Percentiles rank a stretch among this genome's conserved stretches.
These are phyloP conservation scores for Coemansia sp. DNA, from an alignment of 192 early-diverging fungal genomes.

Conservation along the genomic window DNA sequence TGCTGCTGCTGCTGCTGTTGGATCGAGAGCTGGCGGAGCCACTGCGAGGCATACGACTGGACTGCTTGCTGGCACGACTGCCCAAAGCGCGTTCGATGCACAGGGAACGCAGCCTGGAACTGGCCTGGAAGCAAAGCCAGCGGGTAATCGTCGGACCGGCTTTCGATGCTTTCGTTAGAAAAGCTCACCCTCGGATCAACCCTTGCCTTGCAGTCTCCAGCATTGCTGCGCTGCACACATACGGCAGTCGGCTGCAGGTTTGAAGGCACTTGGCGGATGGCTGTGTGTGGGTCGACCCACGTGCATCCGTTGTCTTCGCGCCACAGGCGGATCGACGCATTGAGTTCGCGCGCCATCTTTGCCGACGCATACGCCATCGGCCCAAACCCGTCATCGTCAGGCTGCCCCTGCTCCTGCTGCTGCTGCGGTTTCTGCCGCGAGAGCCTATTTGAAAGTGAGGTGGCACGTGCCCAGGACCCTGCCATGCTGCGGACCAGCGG, in stretches of 20 bases:
- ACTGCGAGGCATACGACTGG: constrained; percentile 35
- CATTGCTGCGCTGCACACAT: constrained; percentile 19
- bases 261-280: constrained; percentile 43
- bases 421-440: constrained; percentile 22
- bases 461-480: constrained; percentile 30
- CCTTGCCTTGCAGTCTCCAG: not conserved
- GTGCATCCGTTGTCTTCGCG: constrained; percentile 54
- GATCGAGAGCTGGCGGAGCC: constrained; percentile 28
- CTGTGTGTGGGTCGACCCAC: constrained; percentile 55
- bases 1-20: constrained; percentile 20
- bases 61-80: constrained; percentile 36
- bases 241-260: constrained; percentile 40
- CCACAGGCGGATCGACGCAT: constrained; percentile 46
- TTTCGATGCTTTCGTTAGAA: not conserved
- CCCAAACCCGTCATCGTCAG: constrained; percentile 23
- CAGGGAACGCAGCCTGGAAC: constrained; percentile 42
- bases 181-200: constrained; percentile 33
- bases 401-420: not conserved
- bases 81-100: constrained; percentile 44
- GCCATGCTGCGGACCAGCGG: constrained; percentile 46
- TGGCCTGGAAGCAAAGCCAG: constrained; percentile 53
- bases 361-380: constrained; percentile 47
- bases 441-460: constrained; percentile 27
- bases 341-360: constrained; percentile 44
- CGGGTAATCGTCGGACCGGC: constrained; percentile 25